Percentiles rank a stretch among this genome's conserved stretches.
Evolutionary conservation across 441 rosid genomes (phyloP).

Genomic region (Capsella rubella): DNA sequence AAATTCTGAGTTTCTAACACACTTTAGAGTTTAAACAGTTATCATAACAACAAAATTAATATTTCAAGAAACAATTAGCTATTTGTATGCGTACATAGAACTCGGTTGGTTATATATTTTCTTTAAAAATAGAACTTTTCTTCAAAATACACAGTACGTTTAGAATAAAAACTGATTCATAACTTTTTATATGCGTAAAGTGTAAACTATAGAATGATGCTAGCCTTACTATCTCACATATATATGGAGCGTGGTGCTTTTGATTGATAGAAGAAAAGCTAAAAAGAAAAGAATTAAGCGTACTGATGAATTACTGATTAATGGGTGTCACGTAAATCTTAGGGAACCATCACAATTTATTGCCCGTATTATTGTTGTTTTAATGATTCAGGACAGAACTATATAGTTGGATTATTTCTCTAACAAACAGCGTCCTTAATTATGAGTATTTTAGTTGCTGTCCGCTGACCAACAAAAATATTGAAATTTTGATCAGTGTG

Average conservation of each 20-base stretch:
- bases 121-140: too few relatives aligned
- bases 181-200: neutral
- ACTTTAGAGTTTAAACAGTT: too few relatives aligned
- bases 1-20: neutral
- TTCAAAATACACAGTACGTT: neutral
- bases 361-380: neutral
- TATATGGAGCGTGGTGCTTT: conserved; percentile 8
- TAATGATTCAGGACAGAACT: neutral
- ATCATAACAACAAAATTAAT: neutral
- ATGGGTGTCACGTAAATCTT: neutral
- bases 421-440: conserved; percentile 1
- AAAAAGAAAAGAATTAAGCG: neutral
- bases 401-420: neutral
- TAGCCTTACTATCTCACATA: neutral
- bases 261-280: neutral
- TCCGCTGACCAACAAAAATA: neutral
- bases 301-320: neutral
- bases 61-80: neutral
- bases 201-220: neutral
- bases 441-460: conserved; percentile 1
- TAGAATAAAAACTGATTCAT: neutral
- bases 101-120: too few relatives aligned
- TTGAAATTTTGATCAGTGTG: neutral
- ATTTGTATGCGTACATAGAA: neutral
- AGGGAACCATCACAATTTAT: neutral